These are phyloP conservation scores for Monilinia fructicola DNA, from an alignment of 2,329 filamentous ascomycete species.

Conservation along the genomic window DNA sequence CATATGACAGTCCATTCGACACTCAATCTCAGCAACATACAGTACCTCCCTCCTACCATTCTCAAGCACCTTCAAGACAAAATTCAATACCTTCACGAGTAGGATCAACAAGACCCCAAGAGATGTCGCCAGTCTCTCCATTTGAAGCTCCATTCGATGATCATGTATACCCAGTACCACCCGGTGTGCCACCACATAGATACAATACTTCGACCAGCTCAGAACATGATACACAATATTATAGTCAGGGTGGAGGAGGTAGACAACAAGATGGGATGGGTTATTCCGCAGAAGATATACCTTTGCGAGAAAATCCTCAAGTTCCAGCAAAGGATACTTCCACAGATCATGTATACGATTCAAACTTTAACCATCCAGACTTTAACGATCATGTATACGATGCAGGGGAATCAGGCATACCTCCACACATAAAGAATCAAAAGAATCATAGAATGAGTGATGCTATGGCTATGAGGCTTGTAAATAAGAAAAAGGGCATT, in stretches of 20 bases:
- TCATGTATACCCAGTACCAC: constrained; percentile 57
- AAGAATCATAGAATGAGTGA: constrained; percentile 48
- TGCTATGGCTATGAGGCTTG: constrained; percentile 56
- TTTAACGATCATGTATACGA: constrained; percentile 64
- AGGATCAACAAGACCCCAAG: constrained; percentile 22
- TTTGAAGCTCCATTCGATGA: constrained; percentile 69
- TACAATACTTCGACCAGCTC: constrained; percentile 41
- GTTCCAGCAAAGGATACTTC: constrained; percentile 27
- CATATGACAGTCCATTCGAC: constrained; percentile 30
- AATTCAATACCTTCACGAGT: constrained; percentile 24
- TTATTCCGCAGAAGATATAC: constrained; percentile 53
- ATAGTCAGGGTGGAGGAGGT: constrained; percentile 47
- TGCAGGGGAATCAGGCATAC: constrained; percentile 43
- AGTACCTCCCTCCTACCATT: constrained; percentile 34
- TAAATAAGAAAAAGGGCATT: constrained; percentile 42
- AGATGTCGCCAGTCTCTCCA: constrained; percentile 48
- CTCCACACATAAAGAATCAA: constrained; percentile 35
- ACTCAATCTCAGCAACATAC: constrained; percentile 25
- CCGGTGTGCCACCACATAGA: constrained; percentile 26
- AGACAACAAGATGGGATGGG: constrained; percentile 42
- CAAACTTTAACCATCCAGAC: constrained; percentile 41
- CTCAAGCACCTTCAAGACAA: constrained; percentile 32
- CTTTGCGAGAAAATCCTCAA: constrained; percentile 53
- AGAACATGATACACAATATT: constrained; percentile 59
- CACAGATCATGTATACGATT: constrained; percentile 25